A percentile compares a stretch with the other conserved stretches of the same genome.
These are phyloP conservation scores for Debaryomyces subglobosus DNA, from an alignment of 1,139 yeast genomes.

Conservation along the genomic window DNA sequence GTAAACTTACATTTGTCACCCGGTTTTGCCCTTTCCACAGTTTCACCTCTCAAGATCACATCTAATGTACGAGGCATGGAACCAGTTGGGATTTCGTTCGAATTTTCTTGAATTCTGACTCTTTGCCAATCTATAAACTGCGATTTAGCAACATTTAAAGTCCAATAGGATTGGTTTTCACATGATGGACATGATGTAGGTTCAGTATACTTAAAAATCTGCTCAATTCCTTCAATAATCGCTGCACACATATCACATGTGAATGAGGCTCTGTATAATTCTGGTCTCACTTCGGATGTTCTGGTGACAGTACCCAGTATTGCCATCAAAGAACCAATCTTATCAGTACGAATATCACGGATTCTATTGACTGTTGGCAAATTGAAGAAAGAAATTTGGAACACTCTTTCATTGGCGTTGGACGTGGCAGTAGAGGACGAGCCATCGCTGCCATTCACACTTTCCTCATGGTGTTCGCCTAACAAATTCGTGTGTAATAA, in stretches of 20 bases:
- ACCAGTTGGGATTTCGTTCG: conserved; percentile 96
- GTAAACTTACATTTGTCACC: conserved; percentile 96
- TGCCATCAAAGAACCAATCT: conserved; percentile 81
- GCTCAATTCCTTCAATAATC: conserved; percentile 86
- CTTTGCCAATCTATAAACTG: conserved; percentile 97
- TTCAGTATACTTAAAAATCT: conserved; percentile 90
- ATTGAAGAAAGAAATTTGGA: conserved; percentile 89
- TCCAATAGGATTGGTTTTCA: conserved; percentile 85
- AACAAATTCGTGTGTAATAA: conserved; percentile 55
- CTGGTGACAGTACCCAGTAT: conserved; percentile 96
- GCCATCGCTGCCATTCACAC: conserved; percentile 19
- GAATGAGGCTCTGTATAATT: conserved; percentile 82
- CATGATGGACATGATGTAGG: conserved; percentile 94
- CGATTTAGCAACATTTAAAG: conserved; percentile 79
- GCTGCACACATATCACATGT: conserved; percentile 91
- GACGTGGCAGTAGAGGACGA: conserved; percentile 29
- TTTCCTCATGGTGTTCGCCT: conserved; percentile 27
- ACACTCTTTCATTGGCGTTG: conserved; percentile 65
- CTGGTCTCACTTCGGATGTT: conserved; percentile 97
- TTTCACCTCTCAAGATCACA: conserved; percentile 89
- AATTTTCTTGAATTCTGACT: conserved; percentile 92
- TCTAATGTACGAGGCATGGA: conserved; percentile 98
- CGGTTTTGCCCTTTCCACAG: conserved; percentile 96
- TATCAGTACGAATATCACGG: conserved; percentile 87
- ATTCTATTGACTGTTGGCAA: conserved; percentile 82